Percentiles rank a stretch among this genome's conserved stretches.
These are phyloP conservation scores for Clavulina sp. DNA, from an alignment of 768 basidiomycete species.

Conservation along the genomic window DNA sequence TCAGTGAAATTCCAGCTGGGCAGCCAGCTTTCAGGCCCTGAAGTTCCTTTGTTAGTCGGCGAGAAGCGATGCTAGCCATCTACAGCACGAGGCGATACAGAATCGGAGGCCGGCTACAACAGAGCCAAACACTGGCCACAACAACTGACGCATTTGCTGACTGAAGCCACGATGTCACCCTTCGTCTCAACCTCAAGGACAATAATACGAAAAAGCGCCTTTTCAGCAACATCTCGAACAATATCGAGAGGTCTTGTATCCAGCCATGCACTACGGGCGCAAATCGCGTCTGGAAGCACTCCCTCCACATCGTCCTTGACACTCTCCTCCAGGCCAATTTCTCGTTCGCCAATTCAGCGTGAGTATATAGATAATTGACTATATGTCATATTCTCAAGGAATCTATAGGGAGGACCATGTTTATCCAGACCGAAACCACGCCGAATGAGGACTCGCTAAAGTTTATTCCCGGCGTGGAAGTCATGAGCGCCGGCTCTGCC, in stretches of 20 bases:
- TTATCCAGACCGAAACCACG: constrained; percentile 95
- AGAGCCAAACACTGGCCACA: not conserved
- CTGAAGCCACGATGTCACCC: not conserved
- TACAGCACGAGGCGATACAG: not conserved
- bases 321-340: not conserved
- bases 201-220: not conserved
- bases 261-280: not conserved
- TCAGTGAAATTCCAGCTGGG: constrained; percentile 40
- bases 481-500: constrained; percentile 77
- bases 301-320: not conserved
- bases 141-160: not conserved
- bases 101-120: too few species aligned
- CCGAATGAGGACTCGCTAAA: constrained; percentile 96
- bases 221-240: not conserved
- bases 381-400: not conserved
- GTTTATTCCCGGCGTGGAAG: constrained; percentile 83
- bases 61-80: constrained; percentile 46
- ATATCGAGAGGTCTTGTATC: not conserved
- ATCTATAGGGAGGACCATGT: constrained; percentile 50
- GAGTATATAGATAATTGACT: not conserved
- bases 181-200: not conserved
- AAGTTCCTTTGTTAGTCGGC: constrained; percentile 56
- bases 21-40: constrained; percentile 21
- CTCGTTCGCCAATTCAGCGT: not conserved
- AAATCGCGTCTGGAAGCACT: not conserved